phyloP scores from a whole-genome alignment of 345 rosid species.

The Tarenaya hassleriana region DNA sequence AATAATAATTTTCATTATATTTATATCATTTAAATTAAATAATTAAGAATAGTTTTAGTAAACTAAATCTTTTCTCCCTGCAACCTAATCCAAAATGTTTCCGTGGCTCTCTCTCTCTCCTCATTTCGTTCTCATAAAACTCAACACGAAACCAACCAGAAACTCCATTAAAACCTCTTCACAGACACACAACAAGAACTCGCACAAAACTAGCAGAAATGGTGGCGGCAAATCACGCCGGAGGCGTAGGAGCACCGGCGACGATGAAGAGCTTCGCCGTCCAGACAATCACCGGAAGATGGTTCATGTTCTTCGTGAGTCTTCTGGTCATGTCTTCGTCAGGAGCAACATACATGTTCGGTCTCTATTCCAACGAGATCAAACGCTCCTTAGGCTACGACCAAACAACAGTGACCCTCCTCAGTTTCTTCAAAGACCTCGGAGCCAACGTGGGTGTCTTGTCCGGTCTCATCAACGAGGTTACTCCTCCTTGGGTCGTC shows the following conservation, averaged over 20 bases:
- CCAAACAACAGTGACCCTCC: constrained; percentile 43
- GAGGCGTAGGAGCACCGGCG: constrained; percentile 18
- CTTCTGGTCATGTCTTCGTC: constrained; percentile 39
- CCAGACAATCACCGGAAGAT: constrained; percentile 40
- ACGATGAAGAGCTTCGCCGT: constrained; percentile 31
- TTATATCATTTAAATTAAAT: too few relatives aligned
- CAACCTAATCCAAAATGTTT: too few relatives aligned
- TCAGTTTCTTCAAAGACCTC: constrained; percentile 48
- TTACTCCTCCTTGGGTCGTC: constrained; percentile 47
- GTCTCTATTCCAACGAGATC: constrained; percentile 41
- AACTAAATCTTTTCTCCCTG: constrained; percentile 20
- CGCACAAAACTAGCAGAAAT: constrained; percentile 8
- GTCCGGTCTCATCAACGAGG: constrained; percentile 44
- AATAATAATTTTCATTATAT: too few relatives aligned
- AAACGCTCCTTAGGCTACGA: constrained; percentile 38
- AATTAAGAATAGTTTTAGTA: constrained; percentile 3
- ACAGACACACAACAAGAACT: too few relatives aligned
- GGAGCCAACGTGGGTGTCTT: too few relatives aligned
- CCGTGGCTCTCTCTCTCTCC: constrained; percentile 17
- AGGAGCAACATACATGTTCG: constrained; percentile 49
- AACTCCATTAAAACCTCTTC: constrained; percentile 3
- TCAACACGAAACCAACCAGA: constrained; percentile 22
- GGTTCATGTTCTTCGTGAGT: constrained; percentile 46
- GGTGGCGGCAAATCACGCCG: constrained; percentile 22
- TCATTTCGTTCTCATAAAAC: constrained; percentile 25